Base-by-base conservation (phyloP, 257 asterid genomes). In the Nicotiana attenuata region DNA sequence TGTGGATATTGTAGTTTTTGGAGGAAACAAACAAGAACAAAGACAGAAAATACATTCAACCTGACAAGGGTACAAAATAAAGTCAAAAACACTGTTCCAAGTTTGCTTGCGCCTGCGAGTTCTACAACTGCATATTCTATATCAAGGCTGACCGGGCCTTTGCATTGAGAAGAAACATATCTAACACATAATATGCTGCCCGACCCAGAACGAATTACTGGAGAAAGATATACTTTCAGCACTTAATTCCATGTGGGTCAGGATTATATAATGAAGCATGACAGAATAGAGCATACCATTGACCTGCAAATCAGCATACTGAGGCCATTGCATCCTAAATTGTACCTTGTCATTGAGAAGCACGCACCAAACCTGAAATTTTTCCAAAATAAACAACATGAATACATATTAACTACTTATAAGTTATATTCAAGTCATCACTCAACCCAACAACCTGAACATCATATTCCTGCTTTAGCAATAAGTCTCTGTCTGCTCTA, bases 261-360 rank as follows among this genome's bases (percentile, higher is more conserved):
- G 65, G 73, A 82, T 75, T 64, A 78, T 47, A 20, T 50, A 28
- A 17, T 47, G 65, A 67, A 78, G 52, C 82, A 82, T 65, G 85
- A 56, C n/a, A 50, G 28, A 55, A 35, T 52, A 28, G 56, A 65
- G 59, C 88, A 83, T 93, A 94, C 99, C 97, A 83, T 94, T 96
- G 86, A 96, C 87, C 89, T 92, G 97, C 77, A 96, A 91, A 83
- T 92, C 94, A 10, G 94, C 95, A 87, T 92, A 82, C 52, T 89
- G 97, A 77, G 96, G 98, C 97, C 97, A 96, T 85, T 93, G 98
- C 97, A 95, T 93, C 91, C 97, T 90, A 86, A 93, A 93, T 19
- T 88, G 85, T 84, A 93, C 98, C 92, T 93, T 92, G 91, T 93
- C 98, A 82, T 90, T 95, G 57, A 93, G 90, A 86, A 95, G 98